Conservation (phyloP, 1,139 yeast genomes). For the Candida tropicalis region DNA sequence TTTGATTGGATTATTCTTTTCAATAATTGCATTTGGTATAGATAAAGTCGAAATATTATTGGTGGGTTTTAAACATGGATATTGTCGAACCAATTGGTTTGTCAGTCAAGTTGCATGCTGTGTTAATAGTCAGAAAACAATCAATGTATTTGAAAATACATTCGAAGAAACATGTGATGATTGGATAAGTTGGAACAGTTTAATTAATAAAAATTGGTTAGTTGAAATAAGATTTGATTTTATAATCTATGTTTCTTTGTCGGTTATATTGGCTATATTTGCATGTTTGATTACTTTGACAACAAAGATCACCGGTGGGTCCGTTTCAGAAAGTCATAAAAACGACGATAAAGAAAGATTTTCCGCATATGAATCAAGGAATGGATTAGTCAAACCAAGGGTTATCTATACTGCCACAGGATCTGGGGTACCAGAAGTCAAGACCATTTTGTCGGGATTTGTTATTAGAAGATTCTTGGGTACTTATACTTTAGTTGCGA, state of each 20-base stretch:
- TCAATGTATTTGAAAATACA: conserved; percentile 28
- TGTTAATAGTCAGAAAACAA: conserved; percentile 11
- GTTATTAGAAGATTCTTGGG: conserved; percentile 60
- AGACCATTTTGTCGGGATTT: conserved; percentile 58
- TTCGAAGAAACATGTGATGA: conserved; percentile 26
- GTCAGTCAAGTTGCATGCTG: conserved; percentile 51
- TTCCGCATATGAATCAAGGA: conserved; percentile 1
- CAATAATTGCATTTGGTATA: conserved; percentile 54
- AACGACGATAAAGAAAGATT: conserved; percentile 1
- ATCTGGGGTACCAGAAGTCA: conserved; percentile 68
- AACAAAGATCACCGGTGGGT: conserved; percentile 42
- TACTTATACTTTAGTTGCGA: conserved; percentile 53
- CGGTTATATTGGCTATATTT: conserved; percentile 46
- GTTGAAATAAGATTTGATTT: conserved; percentile 30
- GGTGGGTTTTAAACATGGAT: conserved; percentile 59
- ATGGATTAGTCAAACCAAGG: conserved; percentile 19
- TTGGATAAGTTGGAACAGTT: conserved; percentile 53
- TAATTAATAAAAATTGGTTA: conserved; percentile 25
- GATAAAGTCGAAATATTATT: conserved; percentile 53
- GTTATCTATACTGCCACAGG: conserved; percentile 59
- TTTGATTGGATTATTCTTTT: conserved; percentile 49
- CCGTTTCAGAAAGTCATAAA: conserved; percentile 7
- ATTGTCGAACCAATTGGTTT: conserved; percentile 52
- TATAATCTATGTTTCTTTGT: conserved; percentile 40
- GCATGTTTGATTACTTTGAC: conserved; percentile 53